Conservation (phyloP, 345 rosid genomes). For the Mercurialis annua region DNA sequence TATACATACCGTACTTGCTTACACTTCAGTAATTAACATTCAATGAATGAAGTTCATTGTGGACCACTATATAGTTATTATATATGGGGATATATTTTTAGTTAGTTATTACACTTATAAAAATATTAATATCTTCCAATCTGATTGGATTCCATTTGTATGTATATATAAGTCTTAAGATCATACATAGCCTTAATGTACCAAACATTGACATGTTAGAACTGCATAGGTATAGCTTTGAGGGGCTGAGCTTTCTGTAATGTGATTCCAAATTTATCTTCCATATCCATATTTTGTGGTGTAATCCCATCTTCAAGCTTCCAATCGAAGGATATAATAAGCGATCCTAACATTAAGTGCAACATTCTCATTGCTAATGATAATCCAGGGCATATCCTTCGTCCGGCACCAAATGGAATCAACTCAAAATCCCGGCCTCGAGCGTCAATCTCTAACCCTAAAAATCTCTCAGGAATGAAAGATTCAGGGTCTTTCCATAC, state of each 20-base stretch:
- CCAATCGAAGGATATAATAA: constrained; percentile 8
- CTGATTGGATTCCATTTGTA: background rate
- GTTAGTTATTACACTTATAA: too few species aligned
- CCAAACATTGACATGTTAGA: too few species aligned
- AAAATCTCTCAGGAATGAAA: constrained; percentile 5
- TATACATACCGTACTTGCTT: too few species aligned
- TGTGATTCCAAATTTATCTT: constrained; percentile 5
- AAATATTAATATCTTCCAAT: too few species aligned
- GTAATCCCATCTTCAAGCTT: constrained; percentile 3
- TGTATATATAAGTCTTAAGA: too few species aligned
- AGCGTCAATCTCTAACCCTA: background rate
- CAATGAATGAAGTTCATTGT: too few species aligned
- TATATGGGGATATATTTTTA: too few species aligned
- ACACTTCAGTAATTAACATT: too few species aligned
- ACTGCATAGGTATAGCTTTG: background rate
- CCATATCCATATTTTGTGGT: constrained; percentile 8
- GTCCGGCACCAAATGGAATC: constrained; percentile 9
- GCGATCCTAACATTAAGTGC: background rate
- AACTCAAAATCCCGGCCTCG: background rate
- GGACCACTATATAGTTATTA: too few species aligned
- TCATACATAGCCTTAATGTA: too few species aligned
- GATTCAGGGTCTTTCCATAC: background rate
- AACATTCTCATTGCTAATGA: background rate
- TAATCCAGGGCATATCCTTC: constrained; percentile 13
- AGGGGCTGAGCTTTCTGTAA: constrained; percentile 6